Percentiles rank a stretch among this genome's conserved stretches.
Conservation (phyloP, 768 basidiomycete genomes). For the Podaxis mareebaensis region DNA sequence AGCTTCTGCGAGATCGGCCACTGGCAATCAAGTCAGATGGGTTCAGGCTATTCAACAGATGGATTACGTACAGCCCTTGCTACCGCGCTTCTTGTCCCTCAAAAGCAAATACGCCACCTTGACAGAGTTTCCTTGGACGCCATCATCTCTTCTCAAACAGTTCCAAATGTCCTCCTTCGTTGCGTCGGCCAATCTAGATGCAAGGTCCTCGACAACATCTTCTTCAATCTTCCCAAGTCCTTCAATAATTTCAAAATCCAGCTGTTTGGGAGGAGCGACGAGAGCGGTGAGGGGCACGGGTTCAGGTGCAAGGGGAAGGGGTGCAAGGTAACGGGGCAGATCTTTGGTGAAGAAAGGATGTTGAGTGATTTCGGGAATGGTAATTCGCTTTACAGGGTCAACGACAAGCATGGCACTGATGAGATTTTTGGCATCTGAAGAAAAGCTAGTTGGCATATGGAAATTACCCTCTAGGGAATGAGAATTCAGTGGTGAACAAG, state of each 20-base stretch:
- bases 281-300: conserved; percentile 75
- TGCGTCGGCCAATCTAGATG: conserved; percentile 68
- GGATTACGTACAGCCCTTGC: conserved; percentile 73
- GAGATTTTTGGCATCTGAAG: conserved; percentile 73
- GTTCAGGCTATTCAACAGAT: neutral
- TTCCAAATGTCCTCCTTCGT: conserved; percentile 87
- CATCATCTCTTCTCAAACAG: conserved; percentile 80
- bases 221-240: conserved; percentile 93
- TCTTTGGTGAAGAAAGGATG: conserved; percentile 90
- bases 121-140: conserved; percentile 85
- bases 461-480: conserved; percentile 72
- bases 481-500: neutral
- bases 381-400: conserved; percentile 94
- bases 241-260: conserved; percentile 86
- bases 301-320: conserved; percentile 75
- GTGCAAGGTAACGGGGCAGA: conserved; percentile 82
- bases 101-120: conserved; percentile 96
- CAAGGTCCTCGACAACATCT: conserved; percentile 83
- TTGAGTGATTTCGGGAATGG: conserved; percentile 85
- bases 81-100: conserved; percentile 81
- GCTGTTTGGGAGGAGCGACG: conserved; percentile 63
- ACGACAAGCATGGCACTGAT: conserved; percentile 90
- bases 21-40: conserved; percentile 34
- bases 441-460: conserved; percentile 81
- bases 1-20: conserved; percentile 79